These are phyloP conservation scores for Skeletonema marinoi DNA, from an alignment of 108 stramenopile species.

Conservation along the genomic window DNA sequence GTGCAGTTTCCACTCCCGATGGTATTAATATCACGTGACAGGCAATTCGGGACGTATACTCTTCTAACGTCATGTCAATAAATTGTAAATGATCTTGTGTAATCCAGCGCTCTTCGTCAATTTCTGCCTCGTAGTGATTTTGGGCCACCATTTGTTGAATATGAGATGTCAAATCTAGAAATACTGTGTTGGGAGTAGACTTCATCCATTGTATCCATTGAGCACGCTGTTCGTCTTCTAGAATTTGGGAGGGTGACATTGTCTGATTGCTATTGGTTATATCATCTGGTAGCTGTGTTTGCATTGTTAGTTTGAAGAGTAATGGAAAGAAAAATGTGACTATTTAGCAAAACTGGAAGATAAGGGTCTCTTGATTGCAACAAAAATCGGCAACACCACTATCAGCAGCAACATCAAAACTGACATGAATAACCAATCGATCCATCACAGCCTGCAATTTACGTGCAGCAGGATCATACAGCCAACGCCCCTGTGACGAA, in stretches of 20 bases:
- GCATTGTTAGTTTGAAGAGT: not conserved
- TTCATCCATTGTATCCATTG: conserved; percentile 86
- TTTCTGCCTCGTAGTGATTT: conserved; percentile 27
- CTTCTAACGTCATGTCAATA: conserved; percentile 48
- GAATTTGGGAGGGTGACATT: not conserved
- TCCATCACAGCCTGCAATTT: conserved; percentile 13
- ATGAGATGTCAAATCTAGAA: conserved; percentile 65
- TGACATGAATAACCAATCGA: conserved; percentile 29
- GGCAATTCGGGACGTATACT: conserved; percentile 60
- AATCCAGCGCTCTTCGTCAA: conserved; percentile 48
- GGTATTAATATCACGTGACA: conserved; percentile 71
- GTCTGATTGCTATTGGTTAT: not conserved
- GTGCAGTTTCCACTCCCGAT: conserved; percentile 58
- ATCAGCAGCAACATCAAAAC: not conserved
- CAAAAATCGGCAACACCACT: not conserved
- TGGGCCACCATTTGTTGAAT: conserved; percentile 21
- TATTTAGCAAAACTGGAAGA: not conserved
- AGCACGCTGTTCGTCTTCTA: conserved; percentile 11
- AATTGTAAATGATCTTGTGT: conserved; percentile 42
- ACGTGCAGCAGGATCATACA: conserved; percentile 14
- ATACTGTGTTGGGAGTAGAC: conserved; percentile 57
- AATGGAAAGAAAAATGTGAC: not conserved
- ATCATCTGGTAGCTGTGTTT: not conserved
- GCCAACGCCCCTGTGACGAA: conserved; percentile 14
- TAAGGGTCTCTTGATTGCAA: not conserved